Conservation (phyloP, 345 rosid species). For the Physaria fendleri region DNA sequence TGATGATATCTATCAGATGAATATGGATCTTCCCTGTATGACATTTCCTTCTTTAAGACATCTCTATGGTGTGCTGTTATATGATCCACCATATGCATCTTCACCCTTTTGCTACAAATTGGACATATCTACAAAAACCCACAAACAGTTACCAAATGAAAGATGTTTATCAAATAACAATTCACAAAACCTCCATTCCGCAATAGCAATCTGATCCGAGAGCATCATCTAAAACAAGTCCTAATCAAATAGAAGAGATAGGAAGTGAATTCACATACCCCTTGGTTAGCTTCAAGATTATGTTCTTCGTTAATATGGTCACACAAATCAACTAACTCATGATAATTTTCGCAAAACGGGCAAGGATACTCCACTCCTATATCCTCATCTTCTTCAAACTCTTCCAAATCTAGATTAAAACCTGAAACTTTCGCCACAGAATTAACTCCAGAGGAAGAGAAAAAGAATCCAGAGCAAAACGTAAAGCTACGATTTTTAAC, state of each 20-base stretch:
- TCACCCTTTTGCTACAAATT: slow-evolving; percentile 27
- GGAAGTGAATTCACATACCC: slow-evolving; percentile 18
- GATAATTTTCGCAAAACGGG: slow-evolving; percentile 26
- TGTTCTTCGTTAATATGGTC: slow-evolving; percentile 27
- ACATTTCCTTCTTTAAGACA: slow-evolving; percentile 22
- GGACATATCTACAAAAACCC: slow-evolving; percentile 23
- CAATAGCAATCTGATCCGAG: not conserved
- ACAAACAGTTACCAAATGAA: slow-evolving; percentile 5
- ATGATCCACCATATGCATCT: slow-evolving; percentile 30
- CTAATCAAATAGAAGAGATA: not conserved
- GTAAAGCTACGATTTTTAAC: slow-evolving; percentile 12
- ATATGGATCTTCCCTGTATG: slow-evolving; percentile 20
- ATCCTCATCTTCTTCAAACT: slow-evolving; percentile 27
- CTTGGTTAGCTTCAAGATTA: slow-evolving; percentile 20
- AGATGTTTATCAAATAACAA: not conserved
- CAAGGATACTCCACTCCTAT: slow-evolving; percentile 20
- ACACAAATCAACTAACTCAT: slow-evolving; percentile 27
- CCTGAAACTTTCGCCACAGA: not conserved
- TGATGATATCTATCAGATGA: slow-evolving; percentile 17
- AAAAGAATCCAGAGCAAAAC: not conserved
- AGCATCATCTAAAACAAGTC: not conserved
- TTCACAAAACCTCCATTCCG: not conserved
- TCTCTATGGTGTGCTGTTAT: slow-evolving; percentile 26
- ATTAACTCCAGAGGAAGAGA: not conserved
- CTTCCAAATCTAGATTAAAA: slow-evolving; percentile 9